Base-by-base conservation (phyloP, 148 eudicot genomes). In the Cornus controversa region DNA sequence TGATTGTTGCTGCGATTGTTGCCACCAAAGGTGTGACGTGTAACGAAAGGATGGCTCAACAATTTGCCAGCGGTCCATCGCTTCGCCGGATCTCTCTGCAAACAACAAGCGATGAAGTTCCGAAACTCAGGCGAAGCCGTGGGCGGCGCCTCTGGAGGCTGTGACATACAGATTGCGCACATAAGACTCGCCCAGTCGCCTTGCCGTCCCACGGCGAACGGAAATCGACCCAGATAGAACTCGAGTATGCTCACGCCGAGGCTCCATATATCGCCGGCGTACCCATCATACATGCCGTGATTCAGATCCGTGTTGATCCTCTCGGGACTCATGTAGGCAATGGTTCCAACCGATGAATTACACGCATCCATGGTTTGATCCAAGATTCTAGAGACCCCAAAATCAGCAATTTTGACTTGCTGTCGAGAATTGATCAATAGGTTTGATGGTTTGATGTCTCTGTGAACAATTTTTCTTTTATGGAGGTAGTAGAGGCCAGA, bases 281-380 rank as follows among this genome's bases (percentile, higher is more conserved):
- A 81, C 24, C 86, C 84, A 57, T 84, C 81, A 53, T 80, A 80
- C 60, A 16, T 18, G 0, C 83, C 84, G 2, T 75, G 67, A 20
- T 75, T 67, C 5, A 69, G 47, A 62, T 82, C 85, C 3, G 87
- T 78, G 66, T 81, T 74, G 42, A 81, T 81, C 26, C 86, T 66
- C 72, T 84, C 86, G 4, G 86, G 84, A 28, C 87, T 84, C 84
- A 84, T 84, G 76, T 84, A 84, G 0, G 84, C 84, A 34, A 78
- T 73, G 13, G 82, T 78, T 13, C 86, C 84, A 5, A 80, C 83
- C 14, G 83, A 67, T 1, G 86, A 84, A 53, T 84, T 80, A 25
- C 82, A 84, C 3, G 76, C 73, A n/a, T 72, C 82, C 64, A 78
- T 74, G 1, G 84, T 81, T 25, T 74, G 77, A 10, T 45, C 66